phyloP scores from a whole-genome alignment of 768 basidiomycete genomes.

The Mycena alexandri region DNA sequence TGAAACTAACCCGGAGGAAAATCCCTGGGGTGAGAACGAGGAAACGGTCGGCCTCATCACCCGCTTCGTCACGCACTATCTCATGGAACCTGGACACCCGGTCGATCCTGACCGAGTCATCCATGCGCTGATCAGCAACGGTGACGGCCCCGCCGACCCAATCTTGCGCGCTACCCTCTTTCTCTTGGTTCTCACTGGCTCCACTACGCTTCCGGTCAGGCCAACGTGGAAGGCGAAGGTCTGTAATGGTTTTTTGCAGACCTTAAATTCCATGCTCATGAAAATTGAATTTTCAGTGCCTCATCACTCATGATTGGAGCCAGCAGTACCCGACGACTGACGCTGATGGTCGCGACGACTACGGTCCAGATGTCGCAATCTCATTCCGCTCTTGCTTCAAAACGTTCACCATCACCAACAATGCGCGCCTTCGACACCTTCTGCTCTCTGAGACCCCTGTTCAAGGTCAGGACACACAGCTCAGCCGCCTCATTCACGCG shows the following conservation, averaged over 20 bases:
- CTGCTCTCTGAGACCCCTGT: neutral
- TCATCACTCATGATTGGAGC: constrained; percentile 16
- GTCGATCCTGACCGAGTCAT: constrained; percentile 1
- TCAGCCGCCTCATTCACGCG: too few species aligned
- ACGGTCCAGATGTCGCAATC: neutral
- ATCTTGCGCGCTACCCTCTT: constrained; percentile 3
- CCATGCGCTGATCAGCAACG: neutral
- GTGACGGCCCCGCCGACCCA: neutral
- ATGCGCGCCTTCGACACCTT: neutral
- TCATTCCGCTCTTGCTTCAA: constrained; percentile 17
- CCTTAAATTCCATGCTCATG: neutral
- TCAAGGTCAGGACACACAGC: too few species aligned
- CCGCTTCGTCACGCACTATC: constrained; percentile 11
- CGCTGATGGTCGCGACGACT: constrained; percentile 12
- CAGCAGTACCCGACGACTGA: neutral
- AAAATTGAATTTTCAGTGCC: neutral
- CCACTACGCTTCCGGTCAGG: neutral
- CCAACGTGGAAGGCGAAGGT: constrained; percentile 12
- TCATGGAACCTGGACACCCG: constrained; percentile 5
- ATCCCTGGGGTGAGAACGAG: constrained; percentile 11
- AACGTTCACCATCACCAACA: constrained; percentile 15
- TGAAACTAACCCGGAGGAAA: neutral
- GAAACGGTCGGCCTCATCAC: neutral
- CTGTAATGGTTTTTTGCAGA: neutral
- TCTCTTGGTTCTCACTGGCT: constrained; percentile 19